A percentile compares a stretch with the other conserved stretches of the same genome.
phyloP scores from a whole-genome alignment of 73 alveolate species.

The Paramecium sonneborni region DNA sequence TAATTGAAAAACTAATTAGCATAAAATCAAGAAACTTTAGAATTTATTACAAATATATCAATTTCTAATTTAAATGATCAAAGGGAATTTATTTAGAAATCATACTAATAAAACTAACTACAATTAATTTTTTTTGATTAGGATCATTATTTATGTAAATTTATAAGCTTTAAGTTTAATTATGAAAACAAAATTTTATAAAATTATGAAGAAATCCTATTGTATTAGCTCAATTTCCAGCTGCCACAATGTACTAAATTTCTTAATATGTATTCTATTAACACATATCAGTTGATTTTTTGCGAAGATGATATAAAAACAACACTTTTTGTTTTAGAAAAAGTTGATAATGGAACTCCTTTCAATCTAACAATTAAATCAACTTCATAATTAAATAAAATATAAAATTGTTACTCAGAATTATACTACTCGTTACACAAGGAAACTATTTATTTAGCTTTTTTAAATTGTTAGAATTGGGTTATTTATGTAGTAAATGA shows the following conservation, averaged over 20 bases:
- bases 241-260: background rate
- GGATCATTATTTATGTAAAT: background rate
- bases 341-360: background rate
- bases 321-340: background rate
- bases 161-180: background rate
- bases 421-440: background rate
- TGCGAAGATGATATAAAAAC: background rate
- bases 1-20: background rate
- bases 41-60: background rate
- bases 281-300: background rate
- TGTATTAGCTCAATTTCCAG: background rate
- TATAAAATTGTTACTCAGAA: background rate
- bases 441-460: background rate
- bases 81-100: background rate
- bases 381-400: background rate
- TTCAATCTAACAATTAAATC: background rate
- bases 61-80: background rate
- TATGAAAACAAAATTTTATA: background rate
- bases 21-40: background rate
- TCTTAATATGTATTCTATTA: background rate
- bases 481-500: background rate
- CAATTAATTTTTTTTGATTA: background rate
- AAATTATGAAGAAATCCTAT: background rate
- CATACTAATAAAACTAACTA: background rate
- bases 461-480: background rate